These are phyloP conservation scores for Aotearoamyces nothofagi DNA, from an alignment of 2,329 filamentous ascomycete species.

Conservation along the genomic window DNA sequence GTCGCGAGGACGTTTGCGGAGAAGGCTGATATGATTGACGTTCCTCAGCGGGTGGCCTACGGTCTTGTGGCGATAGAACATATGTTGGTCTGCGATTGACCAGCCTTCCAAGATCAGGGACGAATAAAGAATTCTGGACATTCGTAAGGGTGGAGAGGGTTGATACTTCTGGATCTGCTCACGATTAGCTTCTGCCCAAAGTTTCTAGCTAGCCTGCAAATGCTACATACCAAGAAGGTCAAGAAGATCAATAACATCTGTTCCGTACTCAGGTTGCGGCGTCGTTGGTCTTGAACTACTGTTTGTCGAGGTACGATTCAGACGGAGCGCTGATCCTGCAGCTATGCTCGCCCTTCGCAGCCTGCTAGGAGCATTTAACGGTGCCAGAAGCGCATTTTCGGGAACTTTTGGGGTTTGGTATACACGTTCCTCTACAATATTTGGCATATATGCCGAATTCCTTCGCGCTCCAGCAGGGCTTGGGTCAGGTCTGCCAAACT, in stretches of 20 bases:
- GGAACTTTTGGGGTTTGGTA: background rate
- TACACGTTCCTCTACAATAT: background rate
- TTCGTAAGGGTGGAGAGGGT: conserved; percentile 76
- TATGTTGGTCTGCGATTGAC: conserved; percentile 71
- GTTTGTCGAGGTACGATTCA: background rate
- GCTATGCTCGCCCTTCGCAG: conserved; percentile 2
- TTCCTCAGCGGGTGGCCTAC: conserved; percentile 25
- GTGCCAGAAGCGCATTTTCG: background rate
- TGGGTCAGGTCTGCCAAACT: no score
- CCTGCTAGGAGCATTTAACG: background rate
- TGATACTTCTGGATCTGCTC: conserved; percentile 64
- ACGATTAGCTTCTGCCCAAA: conserved; percentile 11
- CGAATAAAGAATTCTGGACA: conserved; percentile 77
- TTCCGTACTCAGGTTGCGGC: conserved; percentile 34
- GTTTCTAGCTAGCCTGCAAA: background rate
- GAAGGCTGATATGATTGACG: conserved; percentile 4
- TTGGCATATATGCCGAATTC: background rate
- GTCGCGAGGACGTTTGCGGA: conserved; percentile 9
- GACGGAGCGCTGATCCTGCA: background rate
- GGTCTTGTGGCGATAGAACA: conserved; percentile 20
- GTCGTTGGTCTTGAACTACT: background rate
- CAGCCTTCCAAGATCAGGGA: conserved; percentile 63
- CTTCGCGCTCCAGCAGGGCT: background rate
- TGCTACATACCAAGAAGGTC: conserved; percentile 46
- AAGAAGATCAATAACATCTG: conserved; percentile 49